phyloP scores from a whole-genome alignment of 495 filamentous ascomycete genomes.

The Hypoxylon crocopeplum region DNA sequence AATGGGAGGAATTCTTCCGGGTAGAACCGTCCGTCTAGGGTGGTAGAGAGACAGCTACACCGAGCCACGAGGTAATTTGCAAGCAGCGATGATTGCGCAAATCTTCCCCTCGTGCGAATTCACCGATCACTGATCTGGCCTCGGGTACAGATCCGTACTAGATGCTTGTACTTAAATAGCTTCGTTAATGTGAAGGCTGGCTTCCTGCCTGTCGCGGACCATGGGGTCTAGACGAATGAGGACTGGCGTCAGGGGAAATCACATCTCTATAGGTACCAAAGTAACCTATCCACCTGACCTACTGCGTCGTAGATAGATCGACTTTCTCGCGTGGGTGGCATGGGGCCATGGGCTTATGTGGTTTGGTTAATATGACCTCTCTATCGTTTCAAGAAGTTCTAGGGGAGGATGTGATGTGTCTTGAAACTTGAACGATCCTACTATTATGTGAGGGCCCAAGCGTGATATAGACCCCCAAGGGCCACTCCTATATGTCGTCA shows the following conservation, averaged over 20 bases:
- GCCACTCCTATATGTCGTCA: conserved; percentile 14
- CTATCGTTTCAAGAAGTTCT: conserved; percentile 23
- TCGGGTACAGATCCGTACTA: not conserved
- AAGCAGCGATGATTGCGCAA: conserved; percentile 1
- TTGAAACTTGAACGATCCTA: conserved; percentile 35
- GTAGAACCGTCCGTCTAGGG: too few relatives aligned
- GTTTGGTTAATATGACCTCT: conserved; percentile 19
- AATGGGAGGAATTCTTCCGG: conserved; percentile 23
- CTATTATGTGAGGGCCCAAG: conserved; percentile 28
- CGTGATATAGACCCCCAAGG: conserved; percentile 34
- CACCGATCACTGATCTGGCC: conserved; percentile 6
- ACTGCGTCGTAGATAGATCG: conserved; percentile 35
- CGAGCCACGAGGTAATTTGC: conserved; percentile 3
- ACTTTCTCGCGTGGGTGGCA: conserved; percentile 31
- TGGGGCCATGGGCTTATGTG: conserved; percentile 3
- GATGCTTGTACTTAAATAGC: conserved; percentile 11
- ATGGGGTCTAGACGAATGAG: conserved; percentile 12
- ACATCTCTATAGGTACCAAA: not conserved
- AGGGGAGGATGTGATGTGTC: conserved; percentile 17
- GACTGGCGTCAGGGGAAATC: conserved; percentile 30
- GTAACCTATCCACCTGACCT: conserved; percentile 20
- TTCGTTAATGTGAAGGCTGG: conserved; percentile 10
- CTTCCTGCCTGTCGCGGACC: not conserved
- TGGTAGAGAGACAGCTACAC: not conserved
- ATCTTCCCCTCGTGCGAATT: conserved; percentile 6